phyloP scores from a whole-genome alignment of 139 green algal genomes.

The Edaphochlamys debaryana region DNA sequence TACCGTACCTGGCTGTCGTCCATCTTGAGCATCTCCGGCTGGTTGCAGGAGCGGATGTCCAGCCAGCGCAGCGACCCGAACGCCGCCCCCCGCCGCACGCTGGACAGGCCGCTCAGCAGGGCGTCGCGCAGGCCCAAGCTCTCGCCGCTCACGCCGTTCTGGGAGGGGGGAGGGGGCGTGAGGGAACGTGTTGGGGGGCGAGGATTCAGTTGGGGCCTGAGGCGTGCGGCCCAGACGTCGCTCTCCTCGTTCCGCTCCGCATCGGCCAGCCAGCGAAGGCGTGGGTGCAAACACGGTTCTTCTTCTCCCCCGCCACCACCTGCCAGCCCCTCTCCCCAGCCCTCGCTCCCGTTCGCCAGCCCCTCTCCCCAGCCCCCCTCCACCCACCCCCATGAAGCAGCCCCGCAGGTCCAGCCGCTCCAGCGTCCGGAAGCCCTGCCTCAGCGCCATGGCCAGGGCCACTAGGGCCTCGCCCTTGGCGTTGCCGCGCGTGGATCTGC shows the following conservation, averaged over 20 bases:
- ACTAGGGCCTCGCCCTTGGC: conserved; percentile 23
- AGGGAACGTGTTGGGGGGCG: too few species aligned
- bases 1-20: conserved; percentile 30
- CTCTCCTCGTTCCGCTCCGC: too few species aligned
- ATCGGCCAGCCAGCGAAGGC: too few species aligned
- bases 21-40: conserved; percentile 25
- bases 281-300: too few species aligned
- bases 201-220: too few species aligned
- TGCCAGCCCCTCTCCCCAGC: too few species aligned
- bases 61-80: conserved; percentile 31
- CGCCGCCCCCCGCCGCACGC: conserved; percentile 33
- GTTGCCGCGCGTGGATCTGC: not conserved
- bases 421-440: conserved; percentile 38
- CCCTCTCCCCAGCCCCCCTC: not conserved
- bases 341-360: too few species aligned
- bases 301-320: too few species aligned
- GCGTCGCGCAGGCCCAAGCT: conserved; percentile 26
- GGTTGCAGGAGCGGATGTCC: conserved; percentile 35
- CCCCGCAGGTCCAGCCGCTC: conserved; percentile 37
- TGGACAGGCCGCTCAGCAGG: conserved; percentile 28
- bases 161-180: not conserved
- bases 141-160: conserved; percentile 16
- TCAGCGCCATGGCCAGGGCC: conserved; percentile 6
- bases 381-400: conserved; percentile 34
- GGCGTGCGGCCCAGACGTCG: too few species aligned